A percentile compares a stretch with the other conserved stretches of the same genome.
phyloP scores from a whole-genome alignment of 2,329 filamentous ascomycete species.

The Verticillium nonalfalfae region DNA sequence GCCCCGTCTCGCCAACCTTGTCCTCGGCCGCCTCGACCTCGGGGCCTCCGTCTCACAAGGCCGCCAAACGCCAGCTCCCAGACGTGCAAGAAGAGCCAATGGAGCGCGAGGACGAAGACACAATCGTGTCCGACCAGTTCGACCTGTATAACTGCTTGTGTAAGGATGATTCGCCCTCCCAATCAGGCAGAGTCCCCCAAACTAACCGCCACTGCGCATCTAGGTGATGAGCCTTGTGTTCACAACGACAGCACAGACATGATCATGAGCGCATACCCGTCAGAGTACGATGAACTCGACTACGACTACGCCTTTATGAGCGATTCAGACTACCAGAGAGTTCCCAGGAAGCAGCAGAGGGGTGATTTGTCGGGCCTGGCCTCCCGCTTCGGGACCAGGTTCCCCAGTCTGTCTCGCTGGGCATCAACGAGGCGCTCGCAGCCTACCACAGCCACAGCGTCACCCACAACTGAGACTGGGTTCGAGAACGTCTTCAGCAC shows the following conservation, averaged over 20 bases:
- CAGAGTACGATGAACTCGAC: constrained; percentile 41
- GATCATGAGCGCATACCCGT: constrained; percentile 30
- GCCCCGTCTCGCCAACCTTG: background rate
- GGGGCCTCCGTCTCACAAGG: constrained; percentile 10
- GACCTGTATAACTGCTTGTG: constrained; percentile 65
- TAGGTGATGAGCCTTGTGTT: constrained; percentile 57
- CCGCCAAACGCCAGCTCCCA: constrained; percentile 62
- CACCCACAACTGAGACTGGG: constrained; percentile 71
- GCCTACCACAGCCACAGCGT: constrained; percentile 34
- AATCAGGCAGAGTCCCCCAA: background rate
- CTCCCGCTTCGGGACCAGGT: constrained; percentile 58
- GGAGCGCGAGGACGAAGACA: constrained; percentile 58
- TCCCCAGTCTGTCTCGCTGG: constrained; percentile 47
- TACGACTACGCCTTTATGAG: constrained; percentile 64
- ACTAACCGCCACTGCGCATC: constrained; percentile 11
- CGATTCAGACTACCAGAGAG: constrained; percentile 51
- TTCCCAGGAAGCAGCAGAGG: constrained; percentile 46
- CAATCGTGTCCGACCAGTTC: constrained; percentile 35
- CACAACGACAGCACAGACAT: constrained; percentile 43
- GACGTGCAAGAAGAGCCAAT: constrained; percentile 80
- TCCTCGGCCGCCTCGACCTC: constrained; percentile 1
- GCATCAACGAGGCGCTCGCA: constrained; percentile 32
- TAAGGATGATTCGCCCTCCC: constrained; percentile 38
- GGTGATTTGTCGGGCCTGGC: constrained; percentile 53
- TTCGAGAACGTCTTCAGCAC: constrained; percentile 66